Percentiles rank a stretch among this genome's conserved stretches.
Evolutionary conservation across 2,329 filamentous ascomycete species (phyloP).

Genomic region (Hypoxylon sp.): DNA sequence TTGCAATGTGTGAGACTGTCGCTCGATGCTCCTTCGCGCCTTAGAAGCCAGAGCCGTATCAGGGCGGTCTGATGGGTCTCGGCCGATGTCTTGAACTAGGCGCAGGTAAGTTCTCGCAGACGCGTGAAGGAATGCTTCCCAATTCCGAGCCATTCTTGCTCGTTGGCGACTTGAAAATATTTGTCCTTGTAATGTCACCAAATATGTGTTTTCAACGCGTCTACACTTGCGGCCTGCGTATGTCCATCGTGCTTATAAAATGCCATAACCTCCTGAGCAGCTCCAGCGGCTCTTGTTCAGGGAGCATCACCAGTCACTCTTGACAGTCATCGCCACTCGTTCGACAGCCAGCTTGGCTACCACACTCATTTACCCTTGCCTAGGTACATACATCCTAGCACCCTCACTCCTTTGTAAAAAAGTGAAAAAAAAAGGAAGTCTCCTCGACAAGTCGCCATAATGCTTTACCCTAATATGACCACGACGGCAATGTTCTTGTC

Average conservation of each 20-base stretch:
- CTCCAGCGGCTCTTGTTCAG: constrained; percentile 10
- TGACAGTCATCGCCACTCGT: constrained; percentile 40
- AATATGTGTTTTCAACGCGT: constrained; percentile 32
- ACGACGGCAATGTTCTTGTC: constrained; percentile 44
- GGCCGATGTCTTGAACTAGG: constrained; percentile 22
- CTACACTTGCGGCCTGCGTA: constrained; percentile 39
- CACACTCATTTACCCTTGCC: constrained; percentile 38
- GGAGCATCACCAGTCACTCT: constrained; percentile 32
- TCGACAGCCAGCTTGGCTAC: constrained; percentile 38
- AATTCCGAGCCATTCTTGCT: constrained; percentile 43
- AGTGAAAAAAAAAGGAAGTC: too few species aligned
- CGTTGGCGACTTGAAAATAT: not conserved
- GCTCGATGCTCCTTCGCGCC: too few species aligned
- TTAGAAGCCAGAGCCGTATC: not conserved
- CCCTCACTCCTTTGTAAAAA: too few species aligned
- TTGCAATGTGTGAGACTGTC: not conserved
- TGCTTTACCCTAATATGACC: constrained; percentile 42
- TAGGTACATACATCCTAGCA: too few species aligned
- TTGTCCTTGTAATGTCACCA: constrained; percentile 14
- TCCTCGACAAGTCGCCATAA: constrained; percentile 27
- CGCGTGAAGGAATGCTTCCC: constrained; percentile 41
- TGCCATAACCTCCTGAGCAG: constrained; percentile 15
- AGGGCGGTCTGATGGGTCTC: constrained; percentile 29
- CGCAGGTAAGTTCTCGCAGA: not conserved
- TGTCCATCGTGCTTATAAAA: constrained; percentile 44